These are phyloP conservation scores for Haplographium delicatum DNA, from an alignment of 495 filamentous ascomycete genomes.

Conservation along the genomic window DNA sequence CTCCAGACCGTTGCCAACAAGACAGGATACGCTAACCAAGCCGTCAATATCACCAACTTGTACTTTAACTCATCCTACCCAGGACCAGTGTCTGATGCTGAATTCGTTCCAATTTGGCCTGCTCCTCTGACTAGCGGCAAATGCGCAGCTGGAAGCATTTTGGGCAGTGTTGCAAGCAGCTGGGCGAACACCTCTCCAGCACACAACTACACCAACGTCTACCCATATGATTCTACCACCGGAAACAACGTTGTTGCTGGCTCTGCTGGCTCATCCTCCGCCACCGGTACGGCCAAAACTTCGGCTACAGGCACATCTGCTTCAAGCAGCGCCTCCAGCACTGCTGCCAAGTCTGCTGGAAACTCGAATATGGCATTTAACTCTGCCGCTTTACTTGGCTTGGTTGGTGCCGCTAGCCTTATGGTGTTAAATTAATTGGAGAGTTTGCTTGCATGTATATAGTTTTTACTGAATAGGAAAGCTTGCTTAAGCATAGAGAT, in stretches of 20 bases:
- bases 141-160: conserved; percentile 44
- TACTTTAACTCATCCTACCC: conserved; percentile 44
- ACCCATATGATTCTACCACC: not conserved
- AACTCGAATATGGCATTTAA: not conserved
- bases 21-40: conserved; percentile 43
- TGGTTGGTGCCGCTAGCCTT: too few species aligned
- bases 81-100: conserved; percentile 41
- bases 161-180: conserved; percentile 37
- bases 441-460: too few species aligned
- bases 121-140: conserved; percentile 33
- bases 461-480: too few species aligned
- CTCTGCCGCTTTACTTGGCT: not conserved
- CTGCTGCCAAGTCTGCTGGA: not conserved
- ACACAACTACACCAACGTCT: conserved; percentile 35
- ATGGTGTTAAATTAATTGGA: too few species aligned
- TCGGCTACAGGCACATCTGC: not conserved
- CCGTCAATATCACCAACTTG: conserved; percentile 38
- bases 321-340: not conserved
- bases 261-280: not conserved
- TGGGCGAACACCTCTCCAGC: conserved; percentile 31
- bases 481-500: too few species aligned
- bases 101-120: conserved; percentile 36
- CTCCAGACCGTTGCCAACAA: conserved; percentile 49
- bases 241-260: not conserved
- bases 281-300: not conserved